Evolutionary conservation across 2,329 filamentous ascomycete species (phyloP).

Genomic region (Pseudogymnoascus sp.): DNA sequence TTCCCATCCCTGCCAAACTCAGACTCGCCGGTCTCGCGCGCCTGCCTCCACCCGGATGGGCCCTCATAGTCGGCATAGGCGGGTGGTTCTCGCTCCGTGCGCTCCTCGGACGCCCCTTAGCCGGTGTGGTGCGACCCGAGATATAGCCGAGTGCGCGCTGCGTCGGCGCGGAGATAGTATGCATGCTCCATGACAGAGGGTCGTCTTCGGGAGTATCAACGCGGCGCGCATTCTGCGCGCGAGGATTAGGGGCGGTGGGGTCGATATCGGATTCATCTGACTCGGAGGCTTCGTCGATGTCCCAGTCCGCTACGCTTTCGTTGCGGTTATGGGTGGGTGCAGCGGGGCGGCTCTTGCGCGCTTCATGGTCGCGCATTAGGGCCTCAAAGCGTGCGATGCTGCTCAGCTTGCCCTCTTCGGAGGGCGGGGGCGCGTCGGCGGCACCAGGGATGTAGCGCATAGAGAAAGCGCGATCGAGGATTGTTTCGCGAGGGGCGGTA

Average conservation of each 20-base stretch:
- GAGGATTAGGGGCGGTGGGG: not conserved
- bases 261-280: slow-evolving; percentile 5
- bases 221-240: not conserved
- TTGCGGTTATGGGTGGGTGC: not conserved
- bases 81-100: not conserved
- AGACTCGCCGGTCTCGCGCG: not conserved
- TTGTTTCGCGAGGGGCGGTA: slow-evolving; percentile 51
- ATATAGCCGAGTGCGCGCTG: slow-evolving; percentile 17
- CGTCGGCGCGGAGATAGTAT: slow-evolving; percentile 12
- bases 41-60: not conserved
- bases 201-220: slow-evolving; percentile 27
- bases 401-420: slow-evolving; percentile 54
- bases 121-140: slow-evolving; percentile 12
- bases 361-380: slow-evolving; percentile 54
- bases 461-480: slow-evolving; percentile 59
- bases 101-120: not conserved
- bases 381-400: slow-evolving; percentile 59
- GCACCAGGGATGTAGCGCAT: slow-evolving; percentile 55
- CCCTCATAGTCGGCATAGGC: not conserved
- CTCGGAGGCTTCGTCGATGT: not conserved
- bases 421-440: slow-evolving; percentile 35
- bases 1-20: not conserved
- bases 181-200: not conserved
- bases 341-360: slow-evolving; percentile 30
- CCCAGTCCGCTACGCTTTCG: not conserved